Base-by-base conservation (phyloP, 192 early-diverging fungal genomes). In the Spizellomyces punctatus region DNA sequence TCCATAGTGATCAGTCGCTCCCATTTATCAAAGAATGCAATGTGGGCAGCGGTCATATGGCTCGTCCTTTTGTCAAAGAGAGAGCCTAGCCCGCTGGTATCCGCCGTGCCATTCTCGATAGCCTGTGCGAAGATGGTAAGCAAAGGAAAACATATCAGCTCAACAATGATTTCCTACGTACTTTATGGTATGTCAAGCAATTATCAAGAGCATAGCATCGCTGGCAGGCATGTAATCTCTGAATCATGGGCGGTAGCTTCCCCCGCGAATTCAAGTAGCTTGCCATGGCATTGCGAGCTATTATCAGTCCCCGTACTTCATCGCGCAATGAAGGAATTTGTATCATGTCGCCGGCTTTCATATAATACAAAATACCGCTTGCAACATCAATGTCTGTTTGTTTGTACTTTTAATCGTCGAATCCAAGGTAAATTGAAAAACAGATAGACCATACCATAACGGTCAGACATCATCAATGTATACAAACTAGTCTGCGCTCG, bases 401-500 rank as follows among this genome's bases (percentile, higher is more conserved):
- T 36, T 36, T 36, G 27, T 36, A 36, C 27, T 36, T 36, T 36
- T 3, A 36, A 36, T 36, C 27, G 3, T 36, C 27, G 27, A 58
- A 66, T 47, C 27, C 62, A 55, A 45, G 64, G 19, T 55, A 21
- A 61, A 66, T 56, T 10, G 3, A 3, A 36, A 36, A 36, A 36
- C 27, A 36, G 27, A 36, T 0, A 36, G 71, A 17, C 21, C 68
- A 67, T 81, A 90, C 86, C 83, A 75, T 96, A 95, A 22, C 90
- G 85, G 44, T 97, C 96, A 27, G 84, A 81, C 82, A 98, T 82
- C 22, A 96, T 67, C 46, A 95, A 78, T 10, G 91, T 91, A 79
- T 98, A 98, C 12, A 97, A 78, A 12, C 87, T 79, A 0, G 93
- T 88, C 73, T 98, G 96, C 2, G 95, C 92, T 9, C 89, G 82